A percentile compares a stretch with the other conserved stretches of the same genome.
Conservation (phyloP, 2,329 filamentous ascomycete genomes). For the Cryoendolithus antarcticus region DNA sequence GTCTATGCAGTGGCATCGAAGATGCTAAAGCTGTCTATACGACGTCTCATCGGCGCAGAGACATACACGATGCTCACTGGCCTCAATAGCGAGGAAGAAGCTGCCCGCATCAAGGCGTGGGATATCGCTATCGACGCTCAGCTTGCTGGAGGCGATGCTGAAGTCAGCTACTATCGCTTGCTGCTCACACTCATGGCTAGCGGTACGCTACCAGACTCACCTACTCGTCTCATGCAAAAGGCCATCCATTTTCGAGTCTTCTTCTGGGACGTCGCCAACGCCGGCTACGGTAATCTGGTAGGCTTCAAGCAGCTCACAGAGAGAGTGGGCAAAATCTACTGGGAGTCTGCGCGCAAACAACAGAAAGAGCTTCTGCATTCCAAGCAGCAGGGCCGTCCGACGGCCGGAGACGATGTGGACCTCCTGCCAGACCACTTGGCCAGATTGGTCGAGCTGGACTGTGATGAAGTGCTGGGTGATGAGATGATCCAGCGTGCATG, state of each 20-base stretch:
- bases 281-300: conserved; percentile 49
- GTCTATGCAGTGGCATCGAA: conserved; percentile 69
- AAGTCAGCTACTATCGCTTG: conserved; percentile 78
- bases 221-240: conserved; percentile 76
- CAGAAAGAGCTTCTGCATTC: conserved; percentile 27
- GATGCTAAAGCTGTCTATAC: conserved; percentile 66
- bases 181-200: conserved; percentile 80
- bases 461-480: conserved; percentile 68
- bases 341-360: conserved; percentile 66
- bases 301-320: conserved; percentile 58
- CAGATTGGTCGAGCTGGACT: conserved; percentile 63
- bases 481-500: conserved; percentile 73
- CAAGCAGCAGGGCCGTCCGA: conserved; percentile 12
- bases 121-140: conserved; percentile 87
- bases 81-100: conserved; percentile 72
- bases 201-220: conserved; percentile 72
- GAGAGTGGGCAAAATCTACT: conserved; percentile 61
- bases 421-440: conserved; percentile 65
- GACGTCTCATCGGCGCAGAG: conserved; percentile 63
- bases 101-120: conserved; percentile 81
- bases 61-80: conserved; percentile 70
- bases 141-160: conserved; percentile 75
- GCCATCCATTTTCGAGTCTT: conserved; percentile 83
- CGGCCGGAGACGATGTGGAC: conserved; percentile 38
- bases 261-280: conserved; percentile 63